Percentiles rank a stretch among this genome's conserved stretches.
phyloP scores from a whole-genome alignment of 192 early-diverging fungal species.

The Podila horticola region DNA sequence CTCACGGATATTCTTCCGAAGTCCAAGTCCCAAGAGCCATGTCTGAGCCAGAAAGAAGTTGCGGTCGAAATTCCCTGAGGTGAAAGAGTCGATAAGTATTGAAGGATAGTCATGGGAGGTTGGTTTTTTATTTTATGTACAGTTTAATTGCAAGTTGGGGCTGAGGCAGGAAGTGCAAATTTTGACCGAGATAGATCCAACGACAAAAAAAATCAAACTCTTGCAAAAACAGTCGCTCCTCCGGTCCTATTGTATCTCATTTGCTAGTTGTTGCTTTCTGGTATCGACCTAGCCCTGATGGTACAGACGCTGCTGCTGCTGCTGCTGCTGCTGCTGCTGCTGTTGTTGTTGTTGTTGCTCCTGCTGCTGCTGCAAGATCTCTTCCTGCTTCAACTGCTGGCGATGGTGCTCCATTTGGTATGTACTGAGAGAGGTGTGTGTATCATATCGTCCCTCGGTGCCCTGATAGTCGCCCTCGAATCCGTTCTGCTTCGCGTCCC shows the following conservation, averaged over 20 bases:
- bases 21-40: too few species aligned
- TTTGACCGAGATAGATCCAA: too few species aligned
- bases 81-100: too few species aligned
- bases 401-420: conserved; percentile 40
- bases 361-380: conserved; percentile 18
- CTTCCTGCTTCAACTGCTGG: conserved; percentile 45
- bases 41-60: too few species aligned
- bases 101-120: too few species aligned
- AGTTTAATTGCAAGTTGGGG: too few species aligned
- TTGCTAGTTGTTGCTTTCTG: neutral
- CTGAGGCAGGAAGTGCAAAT: too few species aligned
- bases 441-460: neutral
- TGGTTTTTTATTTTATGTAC: too few species aligned
- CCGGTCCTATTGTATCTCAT: neutral
- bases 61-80: too few species aligned
- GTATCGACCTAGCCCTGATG: neutral
- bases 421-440: conserved; percentile 3
- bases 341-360: conserved; percentile 11
- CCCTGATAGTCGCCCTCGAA: neutral
- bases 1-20: too few species aligned
- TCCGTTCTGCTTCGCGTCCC: conserved; percentile 6
- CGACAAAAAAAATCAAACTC: too few species aligned
- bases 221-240: neutral
- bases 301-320: conserved; percentile 8
- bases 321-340: conserved; percentile 16